phyloP scores from a whole-genome alignment of 1,284 basidiomycete species.

The Sparassis latifolia region DNA sequence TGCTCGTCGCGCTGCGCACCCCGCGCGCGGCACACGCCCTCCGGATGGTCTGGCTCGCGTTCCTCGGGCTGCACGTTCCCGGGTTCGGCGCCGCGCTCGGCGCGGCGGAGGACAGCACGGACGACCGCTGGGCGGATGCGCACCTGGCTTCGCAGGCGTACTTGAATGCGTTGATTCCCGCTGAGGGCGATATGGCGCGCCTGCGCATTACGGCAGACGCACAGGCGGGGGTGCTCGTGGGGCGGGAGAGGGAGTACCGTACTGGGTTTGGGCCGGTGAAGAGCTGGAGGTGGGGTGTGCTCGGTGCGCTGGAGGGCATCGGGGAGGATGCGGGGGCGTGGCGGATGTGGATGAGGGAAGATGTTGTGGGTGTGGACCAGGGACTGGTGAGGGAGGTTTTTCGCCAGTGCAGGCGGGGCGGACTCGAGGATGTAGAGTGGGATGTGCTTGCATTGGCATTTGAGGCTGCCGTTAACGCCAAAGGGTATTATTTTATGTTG shows the following conservation, averaged over 20 bases:
- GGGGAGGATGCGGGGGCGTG: constrained; percentile 25
- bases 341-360: constrained; percentile 44
- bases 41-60: constrained; percentile 70
- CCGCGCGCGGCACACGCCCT: constrained; percentile 53
- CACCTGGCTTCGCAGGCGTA: constrained; percentile 37
- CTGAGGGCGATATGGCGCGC: constrained; percentile 9
- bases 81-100: constrained; percentile 44
- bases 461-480: constrained; percentile 55
- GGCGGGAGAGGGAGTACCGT: constrained; percentile 54
- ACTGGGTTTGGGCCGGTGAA: constrained; percentile 61
- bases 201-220: constrained; percentile 44
- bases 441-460: constrained; percentile 59
- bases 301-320: constrained; percentile 48
- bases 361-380: constrained; percentile 41
- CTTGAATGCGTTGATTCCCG: constrained; percentile 49
- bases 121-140: constrained; percentile 59
- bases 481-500: constrained; percentile 38
- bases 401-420: constrained; percentile 38
- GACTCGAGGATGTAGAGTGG: constrained; percentile 51
- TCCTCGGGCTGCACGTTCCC: constrained; percentile 71
- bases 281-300: constrained; percentile 49
- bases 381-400: constrained; percentile 52
- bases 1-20: constrained; percentile 58
- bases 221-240: constrained; percentile 57
- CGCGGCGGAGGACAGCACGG: constrained; percentile 27